A percentile compares a stretch with the other conserved stretches of the same genome.
phyloP scores from a whole-genome alignment of 257 asterid genomes.

The Solanum raphanifolium region DNA sequence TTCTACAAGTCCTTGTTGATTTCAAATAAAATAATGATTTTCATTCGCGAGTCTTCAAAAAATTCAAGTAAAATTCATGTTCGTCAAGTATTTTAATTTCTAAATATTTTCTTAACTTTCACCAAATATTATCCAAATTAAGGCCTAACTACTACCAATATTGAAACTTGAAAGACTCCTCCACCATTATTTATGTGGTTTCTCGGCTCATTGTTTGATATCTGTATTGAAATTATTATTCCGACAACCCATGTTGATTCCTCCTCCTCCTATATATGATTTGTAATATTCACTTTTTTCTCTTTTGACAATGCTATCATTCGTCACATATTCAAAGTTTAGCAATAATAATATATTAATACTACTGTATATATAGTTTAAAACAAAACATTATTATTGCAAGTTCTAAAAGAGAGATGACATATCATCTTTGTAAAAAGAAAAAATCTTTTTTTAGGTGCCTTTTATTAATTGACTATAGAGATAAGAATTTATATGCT shows the following conservation, averaged over 20 bases:
- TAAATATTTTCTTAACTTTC: neutral
- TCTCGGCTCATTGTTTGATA: rapidly evolving
- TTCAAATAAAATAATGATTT: too few relatives aligned
- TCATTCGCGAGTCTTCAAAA: neutral
- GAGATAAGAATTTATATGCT: neutral
- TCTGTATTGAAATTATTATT: neutral
- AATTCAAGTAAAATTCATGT: neutral
- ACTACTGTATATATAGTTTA: neutral
- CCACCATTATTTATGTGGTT: neutral
- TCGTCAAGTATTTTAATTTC: neutral
- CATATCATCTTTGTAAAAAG: neutral
- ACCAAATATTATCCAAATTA: neutral
- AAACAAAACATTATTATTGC: neutral
- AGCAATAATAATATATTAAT: neutral
- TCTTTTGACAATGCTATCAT: neutral
- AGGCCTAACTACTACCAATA: neutral
- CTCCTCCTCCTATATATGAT: neutral
- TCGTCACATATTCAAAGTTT: neutral
- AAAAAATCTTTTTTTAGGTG: rapidly evolving
- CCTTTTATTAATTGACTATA: too few relatives aligned
- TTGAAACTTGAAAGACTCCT: too few relatives aligned
- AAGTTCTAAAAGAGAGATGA: neutral
- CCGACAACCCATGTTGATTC: neutral
- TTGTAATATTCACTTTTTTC: neutral
- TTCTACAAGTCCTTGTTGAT: too few relatives aligned